phyloP scores from a whole-genome alignment of 2,329 filamentous ascomycete genomes.

The Epichloe glyceriae region DNA sequence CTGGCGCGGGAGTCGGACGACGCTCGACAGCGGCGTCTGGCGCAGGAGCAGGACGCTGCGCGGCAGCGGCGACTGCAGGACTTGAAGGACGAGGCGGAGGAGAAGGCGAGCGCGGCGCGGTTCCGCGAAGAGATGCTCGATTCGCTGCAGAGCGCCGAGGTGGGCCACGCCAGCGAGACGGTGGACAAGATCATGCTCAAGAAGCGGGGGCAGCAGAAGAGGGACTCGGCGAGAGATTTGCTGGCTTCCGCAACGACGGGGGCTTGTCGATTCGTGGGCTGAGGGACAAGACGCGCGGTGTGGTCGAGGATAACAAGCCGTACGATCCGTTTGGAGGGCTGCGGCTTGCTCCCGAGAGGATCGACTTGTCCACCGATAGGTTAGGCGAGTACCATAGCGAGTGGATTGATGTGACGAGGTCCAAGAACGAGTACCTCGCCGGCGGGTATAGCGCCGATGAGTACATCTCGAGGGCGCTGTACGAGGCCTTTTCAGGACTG shows the following conservation, averaged over 20 bases:
- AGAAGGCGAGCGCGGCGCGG: slow-evolving; percentile 49
- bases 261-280: slow-evolving; percentile 64
- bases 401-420: slow-evolving; percentile 54
- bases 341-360: slow-evolving; percentile 54
- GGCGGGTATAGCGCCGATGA: slow-evolving; percentile 77
- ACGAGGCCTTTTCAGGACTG: slow-evolving; percentile 81
- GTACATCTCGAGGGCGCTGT: slow-evolving; percentile 68
- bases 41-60: slow-evolving; percentile 53
- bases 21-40: slow-evolving; percentile 39
- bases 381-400: slow-evolving; percentile 61
- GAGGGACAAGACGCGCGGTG: slow-evolving; percentile 42
- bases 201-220: slow-evolving; percentile 48
- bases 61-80: slow-evolving; percentile 47
- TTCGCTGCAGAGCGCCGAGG: slow-evolving; percentile 48
- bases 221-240: slow-evolving; percentile 22
- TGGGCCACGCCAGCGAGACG: slow-evolving; percentile 45
- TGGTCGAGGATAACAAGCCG: slow-evolving; percentile 44
- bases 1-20: slow-evolving; percentile 44
- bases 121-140: slow-evolving; percentile 58
- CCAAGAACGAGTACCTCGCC: slow-evolving; percentile 52
- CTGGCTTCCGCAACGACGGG: slow-evolving; percentile 12
- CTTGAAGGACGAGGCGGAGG: slow-evolving; percentile 55
- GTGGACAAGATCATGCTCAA: slow-evolving; percentile 55
- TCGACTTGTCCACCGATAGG: slow-evolving; percentile 35
- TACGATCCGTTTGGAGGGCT: slow-evolving; percentile 85